These are phyloP conservation scores for Hypoxylon sp. DNA, from an alignment of 2,329 filamentous ascomycete genomes.

Conservation along the genomic window DNA sequence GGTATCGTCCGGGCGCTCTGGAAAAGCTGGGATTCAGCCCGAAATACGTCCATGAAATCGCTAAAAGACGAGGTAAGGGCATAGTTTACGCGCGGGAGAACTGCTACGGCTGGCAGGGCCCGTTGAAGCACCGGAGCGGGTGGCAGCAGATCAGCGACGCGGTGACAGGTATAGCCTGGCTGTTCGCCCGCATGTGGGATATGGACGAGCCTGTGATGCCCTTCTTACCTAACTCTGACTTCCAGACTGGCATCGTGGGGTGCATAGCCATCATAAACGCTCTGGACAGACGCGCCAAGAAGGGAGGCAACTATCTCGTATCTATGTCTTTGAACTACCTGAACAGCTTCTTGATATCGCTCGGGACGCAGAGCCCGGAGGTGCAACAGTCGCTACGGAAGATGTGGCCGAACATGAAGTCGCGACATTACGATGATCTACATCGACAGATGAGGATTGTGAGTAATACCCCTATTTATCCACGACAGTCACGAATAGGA, in stretches of 20 bases:
- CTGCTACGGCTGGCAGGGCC: slow-evolving; percentile 53
- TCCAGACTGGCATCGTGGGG: slow-evolving; percentile 49
- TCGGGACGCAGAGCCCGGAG: slow-evolving; percentile 45
- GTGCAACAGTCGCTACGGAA: slow-evolving; percentile 43
- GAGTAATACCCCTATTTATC: slow-evolving; percentile 21
- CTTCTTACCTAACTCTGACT: slow-evolving; percentile 50
- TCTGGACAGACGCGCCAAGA: slow-evolving; percentile 40
- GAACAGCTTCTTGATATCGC: slow-evolving; percentile 49
- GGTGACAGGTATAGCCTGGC: slow-evolving; percentile 48
- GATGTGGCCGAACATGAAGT: slow-evolving; percentile 47
- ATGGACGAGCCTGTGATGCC: slow-evolving; percentile 48
- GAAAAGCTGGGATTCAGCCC: slow-evolving; percentile 50
- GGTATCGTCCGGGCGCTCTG: slow-evolving; percentile 51
- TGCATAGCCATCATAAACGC: slow-evolving; percentile 49
- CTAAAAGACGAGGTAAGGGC: slow-evolving; percentile 44
- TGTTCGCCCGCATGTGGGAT: slow-evolving; percentile 49
- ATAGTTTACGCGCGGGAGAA: slow-evolving; percentile 53
- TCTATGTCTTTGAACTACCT: slow-evolving; percentile 49
- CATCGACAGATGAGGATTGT: slow-evolving; percentile 49
- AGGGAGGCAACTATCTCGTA: slow-evolving; percentile 49
- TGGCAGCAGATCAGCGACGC: slow-evolving; percentile 52
- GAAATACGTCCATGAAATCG: slow-evolving; percentile 43
- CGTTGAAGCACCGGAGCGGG: slow-evolving; percentile 49
- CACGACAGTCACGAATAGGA: not conserved
- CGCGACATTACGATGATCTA: slow-evolving; percentile 49